phyloP scores from a whole-genome alignment of 1,284 basidiomycete genomes.

The Irpex sp. region DNA sequence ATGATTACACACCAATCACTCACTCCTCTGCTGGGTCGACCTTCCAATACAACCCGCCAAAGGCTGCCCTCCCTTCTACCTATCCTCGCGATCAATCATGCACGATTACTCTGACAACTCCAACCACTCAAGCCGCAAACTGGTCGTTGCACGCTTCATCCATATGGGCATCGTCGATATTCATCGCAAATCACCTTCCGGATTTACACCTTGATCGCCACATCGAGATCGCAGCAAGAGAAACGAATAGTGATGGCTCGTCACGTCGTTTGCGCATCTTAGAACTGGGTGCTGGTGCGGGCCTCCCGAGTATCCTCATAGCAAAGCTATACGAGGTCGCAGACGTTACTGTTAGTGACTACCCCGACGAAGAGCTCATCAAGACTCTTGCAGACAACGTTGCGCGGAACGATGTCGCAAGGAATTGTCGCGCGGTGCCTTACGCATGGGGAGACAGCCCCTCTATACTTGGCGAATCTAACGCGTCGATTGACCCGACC shows the following conservation, averaged over 20 bases:
- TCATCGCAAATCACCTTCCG: constrained; percentile 58
- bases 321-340: constrained; percentile 41
- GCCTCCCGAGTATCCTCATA: constrained; percentile 65
- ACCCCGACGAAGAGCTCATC: constrained; percentile 65
- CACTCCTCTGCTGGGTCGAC: constrained; percentile 49
- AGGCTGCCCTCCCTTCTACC: not conserved
- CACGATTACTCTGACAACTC: constrained; percentile 43
- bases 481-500: constrained; percentile 16
- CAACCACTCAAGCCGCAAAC: constrained; percentile 62
- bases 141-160: constrained; percentile 74
- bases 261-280: constrained; percentile 39
- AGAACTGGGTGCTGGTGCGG: constrained; percentile 71
- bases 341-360: constrained; percentile 58
- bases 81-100: constrained; percentile 7
- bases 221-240: constrained; percentile 12
- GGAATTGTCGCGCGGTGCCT: constrained; percentile 44
- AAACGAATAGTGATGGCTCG: not conserved
- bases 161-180: constrained; percentile 66
- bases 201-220: constrained; percentile 36
- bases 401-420: constrained; percentile 40
- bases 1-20: constrained; percentile 57
- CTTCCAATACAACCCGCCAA: constrained; percentile 23
- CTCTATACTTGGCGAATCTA: constrained; percentile 26
- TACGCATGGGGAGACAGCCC: constrained; percentile 64
- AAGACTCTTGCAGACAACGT: constrained; percentile 56